Conservation (phyloP, 495 filamentous ascomycete genomes). For the Neurospora sp. region DNA sequence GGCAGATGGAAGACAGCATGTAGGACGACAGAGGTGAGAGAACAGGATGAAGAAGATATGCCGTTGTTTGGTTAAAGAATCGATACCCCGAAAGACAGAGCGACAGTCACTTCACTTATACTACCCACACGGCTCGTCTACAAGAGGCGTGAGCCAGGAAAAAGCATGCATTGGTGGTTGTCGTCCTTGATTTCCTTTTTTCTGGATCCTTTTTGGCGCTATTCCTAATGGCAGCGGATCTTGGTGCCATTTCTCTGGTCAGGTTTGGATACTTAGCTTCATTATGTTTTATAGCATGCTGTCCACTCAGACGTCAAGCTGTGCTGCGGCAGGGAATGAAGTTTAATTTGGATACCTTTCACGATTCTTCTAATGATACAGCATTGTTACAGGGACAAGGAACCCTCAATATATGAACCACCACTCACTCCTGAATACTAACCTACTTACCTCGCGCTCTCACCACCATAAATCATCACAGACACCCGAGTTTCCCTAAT, state of each 20-base stretch:
- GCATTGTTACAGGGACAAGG: not conserved
- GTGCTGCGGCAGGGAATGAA: not conserved
- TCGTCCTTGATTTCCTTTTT: not conserved
- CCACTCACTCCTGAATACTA: not conserved
- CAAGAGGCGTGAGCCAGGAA: not conserved
- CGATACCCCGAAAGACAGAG: slow-evolving; percentile 5
- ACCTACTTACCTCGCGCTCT: not conserved
- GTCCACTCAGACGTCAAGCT: not conserved
- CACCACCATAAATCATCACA: not conserved
- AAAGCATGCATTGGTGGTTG: not conserved
- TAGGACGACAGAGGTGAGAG: slow-evolving; percentile 18
- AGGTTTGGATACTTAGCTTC: not conserved
- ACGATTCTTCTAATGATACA: not conserved
- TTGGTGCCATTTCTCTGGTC: not conserved
- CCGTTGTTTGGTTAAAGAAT: not conserved
- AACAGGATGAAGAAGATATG: not conserved
- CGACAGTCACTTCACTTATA: not conserved
- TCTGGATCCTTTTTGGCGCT: not conserved
- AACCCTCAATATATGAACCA: not conserved
- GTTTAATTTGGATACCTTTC: not conserved
- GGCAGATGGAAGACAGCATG: slow-evolving; percentile 68
- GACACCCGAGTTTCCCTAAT: not conserved
- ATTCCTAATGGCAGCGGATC: not conserved
- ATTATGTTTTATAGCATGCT: not conserved
- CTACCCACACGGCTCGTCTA: not conserved